Percentiles rank a stretch among this genome's conserved stretches.
Evolutionary conservation across 352 stramenopile genomes (phyloP).

Genomic region (Blastocystis sp.): DNA sequence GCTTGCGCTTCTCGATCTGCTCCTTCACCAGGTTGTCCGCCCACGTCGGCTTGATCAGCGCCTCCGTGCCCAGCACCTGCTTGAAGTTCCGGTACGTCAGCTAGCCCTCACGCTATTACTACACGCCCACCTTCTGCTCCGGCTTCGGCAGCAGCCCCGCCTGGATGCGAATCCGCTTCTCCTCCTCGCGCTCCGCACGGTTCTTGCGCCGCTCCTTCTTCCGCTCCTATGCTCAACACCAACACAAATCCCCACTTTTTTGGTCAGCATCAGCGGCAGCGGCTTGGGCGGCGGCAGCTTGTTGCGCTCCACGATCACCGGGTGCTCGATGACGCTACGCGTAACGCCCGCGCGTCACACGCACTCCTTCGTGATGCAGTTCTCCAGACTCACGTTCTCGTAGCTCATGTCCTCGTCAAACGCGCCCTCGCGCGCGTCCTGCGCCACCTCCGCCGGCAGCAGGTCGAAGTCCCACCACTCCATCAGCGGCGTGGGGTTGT

Average conservation of each 20-base stretch:
- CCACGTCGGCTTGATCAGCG: slow-evolving; percentile 7
- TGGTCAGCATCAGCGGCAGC: slow-evolving; percentile 36
- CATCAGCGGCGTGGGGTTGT: slow-evolving; percentile 45
- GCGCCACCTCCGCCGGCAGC: slow-evolving; percentile 21
- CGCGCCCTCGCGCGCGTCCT: not conserved
- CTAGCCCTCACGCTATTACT: slow-evolving; percentile 9
- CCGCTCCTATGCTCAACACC: not conserved
- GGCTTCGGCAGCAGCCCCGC: slow-evolving; percentile 5
- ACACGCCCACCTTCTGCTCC: slow-evolving; percentile 35
- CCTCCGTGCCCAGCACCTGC: slow-evolving; percentile 32
- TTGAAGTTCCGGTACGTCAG: slow-evolving; percentile 54
- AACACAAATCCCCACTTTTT: slow-evolving; percentile 1
- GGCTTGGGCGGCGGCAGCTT: not conserved
- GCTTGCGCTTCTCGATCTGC: slow-evolving; percentile 54
- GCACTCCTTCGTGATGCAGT: slow-evolving; percentile 60
- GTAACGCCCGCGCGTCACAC: not conserved
- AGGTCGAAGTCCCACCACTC: slow-evolving; percentile 60
- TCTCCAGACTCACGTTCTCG: slow-evolving; percentile 10
- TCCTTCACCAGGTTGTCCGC: slow-evolving; percentile 35
- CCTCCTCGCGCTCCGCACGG: slow-evolving; percentile 46
- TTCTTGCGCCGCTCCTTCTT: slow-evolving; percentile 60
- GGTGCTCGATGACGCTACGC: slow-evolving; percentile 35
- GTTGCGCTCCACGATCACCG: slow-evolving; percentile 38
- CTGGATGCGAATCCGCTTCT: slow-evolving; percentile 42
- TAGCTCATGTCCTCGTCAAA: slow-evolving; percentile 22